Evolutionary conservation across 345 rosid species (phyloP).

Genomic region (Rhizophora mangle): DNA sequence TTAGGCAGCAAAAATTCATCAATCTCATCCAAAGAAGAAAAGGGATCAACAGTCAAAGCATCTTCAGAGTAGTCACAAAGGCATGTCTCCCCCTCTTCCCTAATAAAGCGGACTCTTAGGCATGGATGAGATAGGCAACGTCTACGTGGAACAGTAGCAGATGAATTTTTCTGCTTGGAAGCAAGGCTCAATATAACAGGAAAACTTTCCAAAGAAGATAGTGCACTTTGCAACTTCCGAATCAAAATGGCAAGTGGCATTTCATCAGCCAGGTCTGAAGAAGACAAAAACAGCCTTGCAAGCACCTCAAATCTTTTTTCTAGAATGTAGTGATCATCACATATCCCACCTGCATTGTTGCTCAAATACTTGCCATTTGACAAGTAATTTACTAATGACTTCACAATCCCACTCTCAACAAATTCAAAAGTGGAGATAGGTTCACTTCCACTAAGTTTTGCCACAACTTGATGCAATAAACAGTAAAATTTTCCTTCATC

Average conservation of each 20-base stretch:
- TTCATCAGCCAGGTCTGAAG: slow-evolving; percentile 41
- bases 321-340: slow-evolving; percentile 29
- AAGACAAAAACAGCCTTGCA: slow-evolving; percentile 52
- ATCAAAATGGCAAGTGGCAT: slow-evolving; percentile 49
- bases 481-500: slow-evolving; percentile 49
- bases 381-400: slow-evolving; percentile 60
- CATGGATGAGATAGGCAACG: slow-evolving; percentile 53
- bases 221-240: slow-evolving; percentile 70
- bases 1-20: slow-evolving; percentile 63
- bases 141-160: slow-evolving; percentile 63
- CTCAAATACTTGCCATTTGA: slow-evolving; percentile 56
- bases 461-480: slow-evolving; percentile 51
- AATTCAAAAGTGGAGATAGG: slow-evolving; percentile 90
- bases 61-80: slow-evolving; percentile 56
- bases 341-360: slow-evolving; percentile 29
- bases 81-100: slow-evolving; percentile 64
- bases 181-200: slow-evolving; percentile 59
- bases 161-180: slow-evolving; percentile 56
- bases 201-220: slow-evolving; percentile 77
- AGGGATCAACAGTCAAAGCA: slow-evolving; percentile 69
- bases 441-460: slow-evolving; percentile 68
- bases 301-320: slow-evolving; percentile 69
- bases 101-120: slow-evolving; percentile 64
- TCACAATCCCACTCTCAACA: slow-evolving; percentile 82
- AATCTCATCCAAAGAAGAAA: slow-evolving; percentile 59